These are phyloP conservation scores for Nemania serpens DNA, from an alignment of 2,329 filamentous ascomycete genomes.

Conservation along the genomic window DNA sequence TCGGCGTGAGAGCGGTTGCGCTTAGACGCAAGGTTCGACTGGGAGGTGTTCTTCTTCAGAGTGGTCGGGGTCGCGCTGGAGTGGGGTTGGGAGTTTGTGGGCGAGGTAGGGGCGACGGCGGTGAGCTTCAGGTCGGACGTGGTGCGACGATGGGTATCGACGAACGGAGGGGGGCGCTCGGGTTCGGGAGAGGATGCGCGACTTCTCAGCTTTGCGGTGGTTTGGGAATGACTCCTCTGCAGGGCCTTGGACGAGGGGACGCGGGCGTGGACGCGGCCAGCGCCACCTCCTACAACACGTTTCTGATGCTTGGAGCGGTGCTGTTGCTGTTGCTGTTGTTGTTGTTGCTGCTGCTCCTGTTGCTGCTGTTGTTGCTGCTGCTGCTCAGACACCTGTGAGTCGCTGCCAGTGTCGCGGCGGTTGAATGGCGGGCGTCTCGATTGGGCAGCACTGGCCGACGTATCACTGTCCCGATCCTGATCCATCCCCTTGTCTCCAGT, in stretches of 20 bases:
- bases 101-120: conserved; percentile 35
- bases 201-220: conserved; percentile 48
- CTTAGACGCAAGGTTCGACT: conserved; percentile 51
- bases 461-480: conserved; percentile 52
- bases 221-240: conserved; percentile 47
- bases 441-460: conserved; percentile 56
- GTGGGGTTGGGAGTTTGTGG: conserved; percentile 35
- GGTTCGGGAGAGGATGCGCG: conserved; percentile 51
- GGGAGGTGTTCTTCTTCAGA: conserved; percentile 58
- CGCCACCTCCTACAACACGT: conserved; percentile 51
- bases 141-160: conserved; percentile 51
- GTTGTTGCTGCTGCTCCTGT: conserved; percentile 41
- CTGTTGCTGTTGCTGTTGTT: conserved; percentile 35
- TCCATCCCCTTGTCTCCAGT: conserved; percentile 20
- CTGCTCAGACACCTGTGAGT: conserved; percentile 45
- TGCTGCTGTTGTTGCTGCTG: conserved; percentile 35
- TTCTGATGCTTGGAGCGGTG: conserved; percentile 46
- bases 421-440: conserved; percentile 56
- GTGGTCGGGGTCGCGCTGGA: conserved; percentile 34
- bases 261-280: conserved; percentile 55
- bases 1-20: conserved; percentile 65
- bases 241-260: conserved; percentile 58
- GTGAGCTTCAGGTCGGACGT: conserved; percentile 58
- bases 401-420: conserved; percentile 42
- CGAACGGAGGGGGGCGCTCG: conserved; percentile 43